phyloP scores from a whole-genome alignment of 352 stramenopile genomes.

The Phytophthora sp. region DNA sequence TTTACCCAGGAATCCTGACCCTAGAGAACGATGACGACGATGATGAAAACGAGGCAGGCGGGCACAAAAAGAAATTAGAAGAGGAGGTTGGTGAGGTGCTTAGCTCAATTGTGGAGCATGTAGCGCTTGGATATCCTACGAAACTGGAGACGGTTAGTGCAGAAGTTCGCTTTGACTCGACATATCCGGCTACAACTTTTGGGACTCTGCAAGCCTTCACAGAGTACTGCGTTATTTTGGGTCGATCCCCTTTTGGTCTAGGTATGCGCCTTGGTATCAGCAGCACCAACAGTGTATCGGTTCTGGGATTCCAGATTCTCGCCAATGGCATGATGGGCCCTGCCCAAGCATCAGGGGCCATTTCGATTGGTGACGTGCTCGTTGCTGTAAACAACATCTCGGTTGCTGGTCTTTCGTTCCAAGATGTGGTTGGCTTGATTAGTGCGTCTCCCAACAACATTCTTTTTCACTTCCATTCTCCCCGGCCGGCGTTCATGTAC shows the following conservation, averaged over 20 bases:
- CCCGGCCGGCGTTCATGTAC: slow-evolving; percentile 65
- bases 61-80: slow-evolving; percentile 65
- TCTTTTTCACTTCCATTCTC: slow-evolving; percentile 86
- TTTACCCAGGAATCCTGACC: slow-evolving; percentile 72
- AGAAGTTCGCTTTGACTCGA: slow-evolving; percentile 57
- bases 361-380: slow-evolving; percentile 73
- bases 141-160: slow-evolving; percentile 46
- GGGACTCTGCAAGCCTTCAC: slow-evolving; percentile 56
- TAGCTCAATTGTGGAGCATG: slow-evolving; percentile 81
- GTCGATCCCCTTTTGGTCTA: slow-evolving; percentile 70
- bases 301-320: slow-evolving; percentile 85
- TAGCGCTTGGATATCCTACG: slow-evolving; percentile 79
- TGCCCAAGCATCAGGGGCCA: slow-evolving; percentile 76
- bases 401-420: slow-evolving; percentile 67
- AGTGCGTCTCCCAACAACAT: slow-evolving; percentile 63
- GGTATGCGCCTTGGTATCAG: slow-evolving; percentile 83
- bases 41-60: slow-evolving; percentile 41
- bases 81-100: slow-evolving; percentile 78
- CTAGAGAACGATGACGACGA: slow-evolving; percentile 49
- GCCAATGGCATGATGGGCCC: slow-evolving; percentile 76
- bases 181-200: slow-evolving; percentile 59
- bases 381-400: slow-evolving; percentile 79
- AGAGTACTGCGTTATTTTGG: slow-evolving; percentile 78
- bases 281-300: slow-evolving; percentile 61
- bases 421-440: slow-evolving; percentile 82